Percentiles rank a stretch among this genome's conserved stretches.
These are phyloP conservation scores for Bassia scoparia DNA, from an alignment of 148 eudicot genomes.

Conservation along the genomic window DNA sequence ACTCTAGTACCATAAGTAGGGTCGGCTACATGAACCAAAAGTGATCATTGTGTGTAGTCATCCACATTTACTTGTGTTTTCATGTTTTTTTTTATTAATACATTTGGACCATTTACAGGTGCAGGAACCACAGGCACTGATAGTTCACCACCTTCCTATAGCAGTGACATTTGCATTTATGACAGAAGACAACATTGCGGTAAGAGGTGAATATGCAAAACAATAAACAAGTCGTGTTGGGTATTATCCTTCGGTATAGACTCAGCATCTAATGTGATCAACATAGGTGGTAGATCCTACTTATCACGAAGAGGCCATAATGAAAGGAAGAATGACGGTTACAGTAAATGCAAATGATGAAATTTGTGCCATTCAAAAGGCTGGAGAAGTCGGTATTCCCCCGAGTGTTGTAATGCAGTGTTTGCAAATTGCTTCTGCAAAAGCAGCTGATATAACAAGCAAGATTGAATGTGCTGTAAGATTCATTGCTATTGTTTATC, in stretches of 20 bases:
- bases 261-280: slow-evolving; percentile 16
- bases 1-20: too few relatives aligned
- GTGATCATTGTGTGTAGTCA: too few relatives aligned
- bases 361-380: slow-evolving; percentile 87
- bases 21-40: too few relatives aligned
- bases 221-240: background rate
- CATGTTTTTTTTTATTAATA: background rate
- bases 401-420: slow-evolving; percentile 67
- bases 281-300: slow-evolving; percentile 80
- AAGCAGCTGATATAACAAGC: slow-evolving; percentile 75
- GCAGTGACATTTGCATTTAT: slow-evolving; percentile 86
- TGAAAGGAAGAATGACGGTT: slow-evolving; percentile 75
- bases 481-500: background rate
- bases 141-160: slow-evolving; percentile 87
- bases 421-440: slow-evolving; percentile 68
- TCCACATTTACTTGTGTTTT: too few relatives aligned
- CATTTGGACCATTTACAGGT: slow-evolving; percentile 41
- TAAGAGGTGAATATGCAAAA: slow-evolving; percentile 31
- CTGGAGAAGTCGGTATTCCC: slow-evolving; percentile 74
- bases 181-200: slow-evolving; percentile 55
- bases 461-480: slow-evolving; percentile 72
- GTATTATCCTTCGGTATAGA: background rate
- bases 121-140: slow-evolving; percentile 69
- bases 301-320: slow-evolving; percentile 76
- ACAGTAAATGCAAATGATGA: slow-evolving; percentile 82